Evolutionary conservation across 2,329 filamentous ascomycete species (phyloP).

Genomic region (Scorias spongiosa): DNA sequence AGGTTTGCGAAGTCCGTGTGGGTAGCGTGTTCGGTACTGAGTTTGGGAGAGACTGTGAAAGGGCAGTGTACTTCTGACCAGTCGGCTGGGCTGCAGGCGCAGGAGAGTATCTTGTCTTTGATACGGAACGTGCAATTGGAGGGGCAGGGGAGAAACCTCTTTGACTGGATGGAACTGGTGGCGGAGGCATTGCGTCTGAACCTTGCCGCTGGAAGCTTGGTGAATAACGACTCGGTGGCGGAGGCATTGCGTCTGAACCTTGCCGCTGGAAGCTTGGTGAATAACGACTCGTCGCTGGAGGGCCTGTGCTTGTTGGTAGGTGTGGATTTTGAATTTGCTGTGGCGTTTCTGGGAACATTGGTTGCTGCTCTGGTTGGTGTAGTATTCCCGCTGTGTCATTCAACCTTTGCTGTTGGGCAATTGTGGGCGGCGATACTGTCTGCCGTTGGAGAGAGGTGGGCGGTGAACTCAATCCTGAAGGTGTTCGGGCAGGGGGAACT

Average conservation of each 20-base stretch:
- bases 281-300: slow-evolving; percentile 15
- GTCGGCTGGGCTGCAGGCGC: slow-evolving; percentile 27
- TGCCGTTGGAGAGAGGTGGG: background rate
- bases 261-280: slow-evolving; percentile 10
- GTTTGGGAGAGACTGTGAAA: background rate
- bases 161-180: background rate
- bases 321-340: slow-evolving; percentile 14
- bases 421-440: slow-evolving; percentile 8
- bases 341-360: slow-evolving; percentile 23
- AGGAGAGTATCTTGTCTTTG: slow-evolving; percentile 45
- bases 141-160: slow-evolving; percentile 22
- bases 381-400: slow-evolving; percentile 10
- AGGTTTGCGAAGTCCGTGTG: slow-evolving; percentile 27
- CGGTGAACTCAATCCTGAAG: background rate
- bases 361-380: slow-evolving; percentile 27
- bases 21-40: background rate
- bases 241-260: slow-evolving; percentile 1
- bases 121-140: slow-evolving; percentile 15
- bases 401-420: slow-evolving; percentile 10
- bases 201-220: slow-evolving; percentile 5
- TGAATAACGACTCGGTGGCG: slow-evolving; percentile 15
- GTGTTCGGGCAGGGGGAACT: slow-evolving; percentile 2
- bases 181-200: background rate
- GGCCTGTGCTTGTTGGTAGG: slow-evolving; percentile 8
- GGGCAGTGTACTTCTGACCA: slow-evolving; percentile 18